Base-by-base conservation (phyloP, 108 stramenopile species). In the Cyclostephanos invisitatus region DNA sequence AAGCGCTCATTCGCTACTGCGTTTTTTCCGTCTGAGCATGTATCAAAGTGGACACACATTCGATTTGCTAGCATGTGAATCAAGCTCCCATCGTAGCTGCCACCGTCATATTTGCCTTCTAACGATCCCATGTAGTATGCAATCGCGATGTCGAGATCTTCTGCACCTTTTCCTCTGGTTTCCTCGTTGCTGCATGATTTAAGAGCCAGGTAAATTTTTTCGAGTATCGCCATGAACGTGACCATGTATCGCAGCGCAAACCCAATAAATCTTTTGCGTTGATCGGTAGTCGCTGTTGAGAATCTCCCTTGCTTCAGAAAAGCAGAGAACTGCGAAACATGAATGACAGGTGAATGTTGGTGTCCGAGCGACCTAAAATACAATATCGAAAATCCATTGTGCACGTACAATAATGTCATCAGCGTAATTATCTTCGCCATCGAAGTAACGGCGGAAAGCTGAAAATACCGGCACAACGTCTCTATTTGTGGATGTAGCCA, bases 91-190 rank as follows among this genome's bases (percentile, higher is more conserved):
- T 85, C 78, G 46, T 59, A 72, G 22, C 55, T 64, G 3, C 85
- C 85, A 15, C 85, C 89, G 55, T 74, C 69, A 55, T 84, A 72
- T 10, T 37, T 36, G 2, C 90, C 90, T 75, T 94, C 89, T 28
- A 90, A 54, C 27, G 76, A 82, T 46, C 93, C 93, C 47, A 85
- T 79, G 38, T 87, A 57, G 47, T 81, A 77, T n/a, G 91, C 89
- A n/a, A 87, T 89, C 24, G 85, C 91, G 40, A 56, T 59, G 73
- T 92, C 91, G 71, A 81, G 85, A 83, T 53, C 47, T 46, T 29
- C 65, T 10, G n/a, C 15, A 10, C 51, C 84, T 71, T 71, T 48
- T 20, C 29, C 17, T n/a, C 35, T 28, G 36, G 72, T 28, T 35
- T 64, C 76, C 11, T 72, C 60, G 44, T 59, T 20, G 6, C 22